These are phyloP conservation scores for Pichia sp. DNA, from an alignment of 1,139 yeast genomes.

Conservation along the genomic window DNA sequence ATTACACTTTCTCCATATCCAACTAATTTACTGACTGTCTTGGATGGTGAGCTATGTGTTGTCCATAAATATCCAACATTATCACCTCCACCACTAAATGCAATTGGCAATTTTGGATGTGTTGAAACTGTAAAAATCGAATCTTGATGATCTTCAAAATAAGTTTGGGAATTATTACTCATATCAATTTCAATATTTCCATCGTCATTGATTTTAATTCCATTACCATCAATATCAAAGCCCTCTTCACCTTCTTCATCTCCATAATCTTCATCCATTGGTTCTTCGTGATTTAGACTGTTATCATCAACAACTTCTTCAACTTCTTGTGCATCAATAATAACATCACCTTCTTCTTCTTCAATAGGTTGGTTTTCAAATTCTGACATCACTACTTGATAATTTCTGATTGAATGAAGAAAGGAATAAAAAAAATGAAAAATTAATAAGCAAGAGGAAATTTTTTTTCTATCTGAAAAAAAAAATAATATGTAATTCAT, in stretches of 20 bases:
- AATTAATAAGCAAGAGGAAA: background rate
- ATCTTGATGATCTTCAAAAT: constrained; percentile 83
- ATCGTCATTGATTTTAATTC: constrained; percentile 32
- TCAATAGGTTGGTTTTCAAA: constrained; percentile 5
- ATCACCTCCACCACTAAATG: constrained; percentile 80
- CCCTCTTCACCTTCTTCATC: constrained; percentile 25
- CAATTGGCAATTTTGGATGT: constrained; percentile 70
- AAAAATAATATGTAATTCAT: background rate
- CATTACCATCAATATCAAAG: constrained; percentile 30
- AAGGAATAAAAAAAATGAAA: background rate
- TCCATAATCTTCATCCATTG: constrained; percentile 34
- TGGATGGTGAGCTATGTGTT: constrained; percentile 76
- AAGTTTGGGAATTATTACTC: constrained; percentile 82
- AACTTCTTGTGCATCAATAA: constrained; percentile 50
- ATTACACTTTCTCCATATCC: constrained; percentile 88
- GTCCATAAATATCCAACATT: constrained; percentile 89
- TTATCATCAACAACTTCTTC: constrained; percentile 49
- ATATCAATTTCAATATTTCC: constrained; percentile 55
- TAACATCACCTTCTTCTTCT: constrained; percentile 41
- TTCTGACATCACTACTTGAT: constrained; percentile 1
- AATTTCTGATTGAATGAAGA: background rate
- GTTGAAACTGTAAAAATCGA: constrained; percentile 71
- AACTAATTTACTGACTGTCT: constrained; percentile 62
- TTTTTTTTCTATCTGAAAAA: background rate
- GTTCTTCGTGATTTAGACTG: constrained; percentile 24